Base-by-base conservation (phyloP, 768 basidiomycete species). In the Pisolithus orientalis region DNA sequence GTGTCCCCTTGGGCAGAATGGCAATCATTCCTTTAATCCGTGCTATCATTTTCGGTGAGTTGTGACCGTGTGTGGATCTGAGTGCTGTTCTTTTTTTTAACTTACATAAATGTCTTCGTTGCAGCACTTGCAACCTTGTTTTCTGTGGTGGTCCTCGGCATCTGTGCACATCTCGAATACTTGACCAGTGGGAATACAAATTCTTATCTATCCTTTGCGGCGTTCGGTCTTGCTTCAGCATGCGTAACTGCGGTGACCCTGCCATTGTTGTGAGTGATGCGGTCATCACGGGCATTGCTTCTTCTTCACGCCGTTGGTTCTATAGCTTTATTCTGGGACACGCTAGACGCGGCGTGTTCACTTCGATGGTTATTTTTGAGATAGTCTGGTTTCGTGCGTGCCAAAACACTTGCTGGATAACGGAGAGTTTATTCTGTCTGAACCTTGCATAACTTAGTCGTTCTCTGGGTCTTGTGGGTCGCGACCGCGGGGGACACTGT, bases 21-120 rank as follows among this genome's bases (percentile, higher is more conserved):
- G 59, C 57, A 17, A 14, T 57, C 63, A 52, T 63, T 63, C 56
- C 59, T 55, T 61, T 44, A 32, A n/a, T 69, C 42, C 61, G 65
- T 50, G 28, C 34, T 9, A 43, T 51, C 28, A 4, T 58, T 28
- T 65, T 65, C 24, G 28, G 67, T 69, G 44, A 55, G 67, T 51
- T 11, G 14, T 40, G 29, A 6, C 45, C 7, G 14, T 32, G 31
- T 29, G n/a, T 32, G 32, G 10, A 5, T 6, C 16, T 42, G 16
- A 24, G 5, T n/a, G 16, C 7, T 14, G 17, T 17, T 14, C 11
- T 11, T 28, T 21, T 21, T 21, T 21, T 21, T 21, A 21, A 21
- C 21, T 21, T 21, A 21, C 21, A 6, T 3, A 13, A 49, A 53
- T 17, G 57, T 40, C 7, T 27, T 29, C 11, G 13, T 38, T 49